phyloP scores from a whole-genome alignment of 2,329 filamentous ascomycete species.

The Nothophaeocryptopus gaeumannii region DNA sequence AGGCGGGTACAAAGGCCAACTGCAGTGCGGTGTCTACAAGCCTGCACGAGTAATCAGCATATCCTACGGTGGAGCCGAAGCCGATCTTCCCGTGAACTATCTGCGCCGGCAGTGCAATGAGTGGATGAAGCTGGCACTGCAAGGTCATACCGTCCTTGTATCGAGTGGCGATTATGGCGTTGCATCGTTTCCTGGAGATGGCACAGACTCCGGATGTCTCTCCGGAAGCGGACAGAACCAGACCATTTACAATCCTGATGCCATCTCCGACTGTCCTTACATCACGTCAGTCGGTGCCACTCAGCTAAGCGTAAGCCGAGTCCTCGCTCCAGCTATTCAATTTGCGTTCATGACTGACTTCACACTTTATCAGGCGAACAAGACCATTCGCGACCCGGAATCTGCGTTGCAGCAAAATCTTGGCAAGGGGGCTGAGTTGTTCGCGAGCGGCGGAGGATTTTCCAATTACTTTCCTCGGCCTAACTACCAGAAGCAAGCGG shows the following conservation, averaged over 20 bases:
- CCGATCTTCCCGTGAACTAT: conserved; percentile 47
- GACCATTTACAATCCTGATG: too few species aligned
- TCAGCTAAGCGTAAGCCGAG: conserved; percentile 12
- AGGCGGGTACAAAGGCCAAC: conserved; percentile 40
- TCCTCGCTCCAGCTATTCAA: too few species aligned
- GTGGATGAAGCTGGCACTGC: conserved; percentile 57
- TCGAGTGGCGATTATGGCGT: conserved; percentile 50
- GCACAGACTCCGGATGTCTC: too few species aligned
- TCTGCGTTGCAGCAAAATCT: too few species aligned
- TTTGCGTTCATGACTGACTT: too few species aligned
- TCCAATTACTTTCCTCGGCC: conserved; percentile 50
- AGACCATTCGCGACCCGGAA: too few species aligned
- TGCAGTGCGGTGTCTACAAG: conserved; percentile 46
- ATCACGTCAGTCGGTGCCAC: conserved; percentile 52
- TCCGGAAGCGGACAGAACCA: too few species aligned
- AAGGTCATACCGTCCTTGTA: conserved; percentile 50
- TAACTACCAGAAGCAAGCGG: conserved; percentile 47
- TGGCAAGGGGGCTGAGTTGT: conserved; percentile 28
- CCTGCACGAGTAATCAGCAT: conserved; percentile 55
- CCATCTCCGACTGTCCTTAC: conserved; percentile 26
- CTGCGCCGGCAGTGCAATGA: conserved; percentile 54
- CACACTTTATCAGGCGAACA: too few species aligned
- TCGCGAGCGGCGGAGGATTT: conserved; percentile 52
- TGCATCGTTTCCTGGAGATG: conserved; percentile 8
- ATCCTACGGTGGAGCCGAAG: conserved; percentile 49